Evolutionary conservation across 768 basidiomycete species (phyloP), one percentile per base, ranked within the genome.

Genomic region (Lentinus tigrinus): DNA sequence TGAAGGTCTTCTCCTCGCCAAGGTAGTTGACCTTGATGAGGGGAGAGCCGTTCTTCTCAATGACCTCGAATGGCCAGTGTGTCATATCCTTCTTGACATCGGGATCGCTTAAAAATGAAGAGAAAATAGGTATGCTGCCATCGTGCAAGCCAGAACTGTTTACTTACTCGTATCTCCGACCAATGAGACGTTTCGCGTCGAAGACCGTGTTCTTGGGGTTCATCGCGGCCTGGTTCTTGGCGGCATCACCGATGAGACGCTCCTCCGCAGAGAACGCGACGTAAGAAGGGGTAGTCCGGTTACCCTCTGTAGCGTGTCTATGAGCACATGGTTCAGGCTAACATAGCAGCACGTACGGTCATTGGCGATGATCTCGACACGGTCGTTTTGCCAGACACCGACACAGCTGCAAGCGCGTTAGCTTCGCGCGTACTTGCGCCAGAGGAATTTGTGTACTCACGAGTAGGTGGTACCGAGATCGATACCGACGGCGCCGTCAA

Each of bases 351-450:
- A 80, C 91, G 75, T 67, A 93, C 90, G 93, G 83, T 95, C 93
- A 70, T 95, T 95, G 79, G 93, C 89, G 73, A 98, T 98, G 81
- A 98, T 98, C 77, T 98, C 95, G 69, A 98, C 95, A 70, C 96
- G 94, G 85, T 98, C 96, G 77, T 97, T 95, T 84, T 96, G 93
- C 95, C 95, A 98, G 71, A 98, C 95, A 81, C 94, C 96, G 68
- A 98, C 96, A 75, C 95, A 98, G 47, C 94, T 96, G 67, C 37
- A 69, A 52, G 54, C 59, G 34, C 26, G 46, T 64, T 62, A 70
- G 61, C 49, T 57, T 59, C 28, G 40, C 57, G 37, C 26, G 27
- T 2, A 7, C 3, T 31, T 27, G 24, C 36, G 8, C 43, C 31
- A 34, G 17, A 42, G 17, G 23, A 42, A 16, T 46, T 9, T 23